phyloP scores from a whole-genome alignment of 768 basidiomycete genomes.

The Pulveroboletus sp. region DNA sequence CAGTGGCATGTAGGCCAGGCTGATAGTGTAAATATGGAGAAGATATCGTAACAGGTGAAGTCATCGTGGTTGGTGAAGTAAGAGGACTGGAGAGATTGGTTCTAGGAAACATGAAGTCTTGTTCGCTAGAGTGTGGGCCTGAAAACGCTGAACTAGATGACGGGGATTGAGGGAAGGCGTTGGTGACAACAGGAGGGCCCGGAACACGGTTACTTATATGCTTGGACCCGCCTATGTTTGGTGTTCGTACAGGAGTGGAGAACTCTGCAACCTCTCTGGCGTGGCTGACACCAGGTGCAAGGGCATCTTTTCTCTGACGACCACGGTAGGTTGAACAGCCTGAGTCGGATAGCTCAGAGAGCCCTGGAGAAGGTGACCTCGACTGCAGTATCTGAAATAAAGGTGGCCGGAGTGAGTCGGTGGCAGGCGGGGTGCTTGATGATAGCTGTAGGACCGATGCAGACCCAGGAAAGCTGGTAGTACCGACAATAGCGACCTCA shows the following conservation, averaged over 20 bases:
- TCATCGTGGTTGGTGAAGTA: slow-evolving; percentile 25
- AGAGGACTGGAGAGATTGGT: slow-evolving; percentile 21
- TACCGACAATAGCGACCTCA: slow-evolving; percentile 51
- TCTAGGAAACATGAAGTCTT: slow-evolving; percentile 27
- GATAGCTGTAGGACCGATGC: slow-evolving; percentile 26
- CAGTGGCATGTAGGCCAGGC: slow-evolving; percentile 64
- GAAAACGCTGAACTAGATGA: slow-evolving; percentile 25
- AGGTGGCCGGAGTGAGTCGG: slow-evolving; percentile 33
- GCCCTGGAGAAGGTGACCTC: slow-evolving; percentile 29
- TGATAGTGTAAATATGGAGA: slow-evolving; percentile 56
- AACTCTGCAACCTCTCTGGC: slow-evolving; percentile 24
- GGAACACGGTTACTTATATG: slow-evolving; percentile 57
- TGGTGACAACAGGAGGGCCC: slow-evolving; percentile 58
- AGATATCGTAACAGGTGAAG: slow-evolving; percentile 24
- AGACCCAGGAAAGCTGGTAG: slow-evolving; percentile 29
- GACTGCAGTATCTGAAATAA: slow-evolving; percentile 35
- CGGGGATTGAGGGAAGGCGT: slow-evolving; percentile 35
- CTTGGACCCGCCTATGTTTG: slow-evolving; percentile 59
- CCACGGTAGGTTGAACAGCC: slow-evolving; percentile 25
- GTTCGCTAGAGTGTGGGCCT: slow-evolving; percentile 25
- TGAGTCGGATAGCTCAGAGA: slow-evolving; percentile 30
- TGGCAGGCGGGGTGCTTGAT: slow-evolving; percentile 26
- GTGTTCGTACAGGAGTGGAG: slow-evolving; percentile 42
- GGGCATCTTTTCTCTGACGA: slow-evolving; percentile 33
- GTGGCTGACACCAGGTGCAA: slow-evolving; percentile 29